Evolutionary conservation across 805 yeast genomes (phyloP), one percentile per base, ranked within the genome.

Genomic region (Candida arabinofermentans): DNA sequence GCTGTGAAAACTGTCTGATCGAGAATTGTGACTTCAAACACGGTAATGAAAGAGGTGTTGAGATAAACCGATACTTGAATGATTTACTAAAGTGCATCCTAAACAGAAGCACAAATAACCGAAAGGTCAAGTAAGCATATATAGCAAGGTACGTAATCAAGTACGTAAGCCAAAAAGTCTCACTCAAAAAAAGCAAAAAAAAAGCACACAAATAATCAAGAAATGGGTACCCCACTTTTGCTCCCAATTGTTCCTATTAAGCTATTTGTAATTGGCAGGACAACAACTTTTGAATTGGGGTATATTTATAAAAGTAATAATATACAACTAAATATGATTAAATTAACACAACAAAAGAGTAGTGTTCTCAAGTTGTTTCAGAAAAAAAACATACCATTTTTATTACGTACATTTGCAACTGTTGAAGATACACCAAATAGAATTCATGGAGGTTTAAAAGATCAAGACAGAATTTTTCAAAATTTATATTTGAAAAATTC

Each of bases 381-480:
- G n/a, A n/a, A n/a, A n/a, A n/a, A n/a, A n/a, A n/a, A n/a, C n/a
- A n/a, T n/a, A n/a, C n/a, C n/a, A n/a, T n/a, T n/a, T n/a, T n/a
- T n/a, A n/a, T n/a, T 42, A 19, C 52, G 61, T 40, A 35, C 44
- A 7, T 54, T 62, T 47, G 66, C 67, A 14, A 78, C 81, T 21
- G 65, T 77, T 31, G 70, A 65, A 37, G 72, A 74, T 26, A 72
- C 65, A 37, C 79, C 81, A 29, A 71, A 74, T 58, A 59, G 82
- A 54, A 58, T 71, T 31, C 75, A 76, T 57, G 95, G 95, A 24
- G 91, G 90, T 10, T 74, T 86, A 50, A 74, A 75, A 53, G 96
- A 86, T 67, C 81, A 76, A 62, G 96, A 86, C 67, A 79, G 96
- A 56, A 87, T 86, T 53, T 86, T 86, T 66, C 96, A 87, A 67